A percentile compares a stretch with the other conserved stretches of the same genome.
Evolutionary conservation across 345 rosid species (phyloP).

Genomic region (Eucalyptus caleyi): DNA sequence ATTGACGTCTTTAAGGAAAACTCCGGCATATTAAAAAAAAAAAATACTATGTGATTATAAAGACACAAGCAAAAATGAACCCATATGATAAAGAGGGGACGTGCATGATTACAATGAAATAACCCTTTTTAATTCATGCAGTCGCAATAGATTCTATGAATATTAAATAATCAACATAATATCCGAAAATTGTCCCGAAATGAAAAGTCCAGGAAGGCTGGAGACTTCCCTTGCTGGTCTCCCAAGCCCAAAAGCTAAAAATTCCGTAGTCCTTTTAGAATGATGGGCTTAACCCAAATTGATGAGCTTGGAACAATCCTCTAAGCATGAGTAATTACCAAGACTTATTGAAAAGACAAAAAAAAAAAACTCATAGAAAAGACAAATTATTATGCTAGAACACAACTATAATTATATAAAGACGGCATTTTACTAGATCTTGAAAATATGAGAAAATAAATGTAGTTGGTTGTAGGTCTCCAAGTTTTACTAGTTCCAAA

Average conservation of each 20-base stretch:
- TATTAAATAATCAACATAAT: not conserved
- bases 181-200: not conserved
- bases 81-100: not conserved
- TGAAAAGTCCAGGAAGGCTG: not conserved
- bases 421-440: not conserved
- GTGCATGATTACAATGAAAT: not conserved
- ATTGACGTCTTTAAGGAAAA: not conserved
- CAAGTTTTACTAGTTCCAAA: not conserved
- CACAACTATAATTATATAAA: not conserved
- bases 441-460: not conserved
- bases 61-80: not conserved
- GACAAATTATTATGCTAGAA: not conserved
- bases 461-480: not conserved
- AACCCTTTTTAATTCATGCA: not conserved
- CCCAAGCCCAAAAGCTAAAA: not conserved
- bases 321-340: not conserved
- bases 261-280: not conserved
- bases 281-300: not conserved
- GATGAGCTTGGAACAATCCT: not conserved
- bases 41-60: not conserved
- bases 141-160: not conserved
- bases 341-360: not conserved
- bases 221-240: not conserved
- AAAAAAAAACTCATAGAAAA: not conserved
- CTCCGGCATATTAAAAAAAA: not conserved